Percentiles rank a stretch among this genome's conserved stretches.
phyloP scores from a whole-genome alignment of 305 asterid genomes.

The Fraxinus angustifolia region DNA sequence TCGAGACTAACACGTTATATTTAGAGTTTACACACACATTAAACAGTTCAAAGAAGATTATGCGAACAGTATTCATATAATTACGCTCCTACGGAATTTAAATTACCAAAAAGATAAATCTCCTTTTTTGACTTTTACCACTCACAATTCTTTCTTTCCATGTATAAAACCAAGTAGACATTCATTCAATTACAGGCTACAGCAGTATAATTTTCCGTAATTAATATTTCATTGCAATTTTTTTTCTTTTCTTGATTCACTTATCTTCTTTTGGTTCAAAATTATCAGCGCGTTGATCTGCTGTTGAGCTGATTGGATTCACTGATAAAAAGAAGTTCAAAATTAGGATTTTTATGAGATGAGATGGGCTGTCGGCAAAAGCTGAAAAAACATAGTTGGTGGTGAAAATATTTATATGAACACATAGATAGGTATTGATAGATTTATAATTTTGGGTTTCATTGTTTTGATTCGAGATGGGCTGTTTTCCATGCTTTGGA shows the following conservation, averaged over 20 bases:
- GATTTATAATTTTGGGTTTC: conserved; percentile 19
- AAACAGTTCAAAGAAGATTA: conserved; percentile 18
- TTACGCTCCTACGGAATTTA: too few species aligned
- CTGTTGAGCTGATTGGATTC: conserved; percentile 32
- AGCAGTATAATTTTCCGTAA: background rate
- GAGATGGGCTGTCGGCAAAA: conserved; percentile 31
- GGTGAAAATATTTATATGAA: conserved; percentile 15
- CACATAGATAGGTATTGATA: conserved; percentile 8
- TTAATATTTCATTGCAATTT: background rate
- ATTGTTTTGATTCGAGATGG: conserved; percentile 33
- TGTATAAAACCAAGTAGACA: background rate
- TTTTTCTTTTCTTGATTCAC: conserved; percentile 22
- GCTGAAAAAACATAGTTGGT: conserved; percentile 19
- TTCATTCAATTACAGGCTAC: background rate
- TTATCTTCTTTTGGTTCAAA: conserved; percentile 39
- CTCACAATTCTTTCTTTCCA: background rate
- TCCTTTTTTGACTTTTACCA: conserved; percentile 6
- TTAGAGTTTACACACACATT: background rate
- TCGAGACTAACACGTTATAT: background rate
- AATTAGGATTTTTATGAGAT: conserved; percentile 30
- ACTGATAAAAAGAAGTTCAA: conserved; percentile 23
- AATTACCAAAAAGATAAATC: background rate
- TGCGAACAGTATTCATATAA: conserved; percentile 17
- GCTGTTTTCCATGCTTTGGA: conserved; percentile 61
- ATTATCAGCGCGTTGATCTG: conserved; percentile 30